These are phyloP conservation scores for Fraxinus platypoda DNA, from an alignment of 305 asterid genomes.

Conservation along the genomic window DNA sequence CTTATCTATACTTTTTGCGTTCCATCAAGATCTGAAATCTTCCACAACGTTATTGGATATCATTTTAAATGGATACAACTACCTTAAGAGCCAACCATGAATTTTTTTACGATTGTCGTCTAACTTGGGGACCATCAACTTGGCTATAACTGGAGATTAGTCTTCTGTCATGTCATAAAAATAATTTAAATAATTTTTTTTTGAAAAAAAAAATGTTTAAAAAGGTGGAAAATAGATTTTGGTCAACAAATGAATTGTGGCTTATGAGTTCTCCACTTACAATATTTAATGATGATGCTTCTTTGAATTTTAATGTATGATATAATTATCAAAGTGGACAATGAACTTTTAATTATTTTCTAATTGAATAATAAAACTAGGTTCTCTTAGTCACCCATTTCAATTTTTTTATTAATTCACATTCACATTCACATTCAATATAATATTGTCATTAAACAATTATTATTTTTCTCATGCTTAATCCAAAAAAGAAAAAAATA, in stretches of 20 bases:
- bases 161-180: not conserved
- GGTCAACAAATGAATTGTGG: constrained; percentile 50
- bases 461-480: not conserved
- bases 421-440: not conserved
- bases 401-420: not conserved
- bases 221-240: not conserved
- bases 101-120: not conserved
- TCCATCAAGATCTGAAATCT: not conserved
- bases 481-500: not conserved
- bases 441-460: constrained; percentile 12
- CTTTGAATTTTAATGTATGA: constrained; percentile 34
- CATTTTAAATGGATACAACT: not conserved
- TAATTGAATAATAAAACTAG: constrained; percentile 4
- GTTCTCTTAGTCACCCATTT: constrained; percentile 22
- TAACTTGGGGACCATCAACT: not conserved
- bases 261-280: constrained; percentile 50
- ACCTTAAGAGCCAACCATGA: not conserved
- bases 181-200: not conserved
- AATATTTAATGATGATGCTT: constrained; percentile 40
- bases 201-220: not conserved
- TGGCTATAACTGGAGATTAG: not conserved
- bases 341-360: constrained; percentile 10
- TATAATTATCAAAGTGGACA: constrained; percentile 41
- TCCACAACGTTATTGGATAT: not conserved
- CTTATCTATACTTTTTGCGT: not conserved